Evolutionary conservation across 2,329 filamentous ascomycete species (phyloP).

Genomic region (Cercospora citrullina): DNA sequence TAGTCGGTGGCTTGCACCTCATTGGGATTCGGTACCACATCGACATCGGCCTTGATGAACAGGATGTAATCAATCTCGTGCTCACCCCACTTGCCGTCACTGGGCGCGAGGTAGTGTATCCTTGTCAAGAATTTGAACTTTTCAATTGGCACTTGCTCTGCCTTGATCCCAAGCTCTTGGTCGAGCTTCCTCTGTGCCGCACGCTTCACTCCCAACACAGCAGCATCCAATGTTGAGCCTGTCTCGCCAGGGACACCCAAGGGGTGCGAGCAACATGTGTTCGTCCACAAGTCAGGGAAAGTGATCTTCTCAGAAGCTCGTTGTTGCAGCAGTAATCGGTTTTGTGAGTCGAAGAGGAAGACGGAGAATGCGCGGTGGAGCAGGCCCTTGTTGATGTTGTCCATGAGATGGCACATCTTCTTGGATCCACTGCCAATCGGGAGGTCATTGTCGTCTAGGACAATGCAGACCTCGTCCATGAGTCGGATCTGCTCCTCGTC

Average conservation of each 20-base stretch:
- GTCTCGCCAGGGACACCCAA: conserved; percentile 90
- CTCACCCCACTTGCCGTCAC: conserved; percentile 97
- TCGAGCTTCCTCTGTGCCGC: conserved; percentile 91
- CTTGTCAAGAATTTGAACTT: conserved; percentile 91
- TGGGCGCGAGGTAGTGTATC: conserved; percentile 97
- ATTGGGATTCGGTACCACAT: conserved; percentile 78
- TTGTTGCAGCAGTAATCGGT: conserved; percentile 91
- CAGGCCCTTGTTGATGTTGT: conserved; percentile 94
- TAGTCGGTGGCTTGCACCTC: conserved; percentile 85
- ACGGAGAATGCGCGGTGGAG: conserved; percentile 97
- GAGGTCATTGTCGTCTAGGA: conserved; percentile 84
- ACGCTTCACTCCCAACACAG: conserved; percentile 81
- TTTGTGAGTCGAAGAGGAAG: conserved; percentile 94
- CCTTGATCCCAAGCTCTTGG: conserved; percentile 91
- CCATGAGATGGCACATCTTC: conserved; percentile 98
- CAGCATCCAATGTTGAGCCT: conserved; percentile 75
- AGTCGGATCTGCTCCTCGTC: conserved; percentile 96
- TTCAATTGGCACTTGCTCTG: conserved; percentile 83
- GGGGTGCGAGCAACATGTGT: conserved; percentile 98
- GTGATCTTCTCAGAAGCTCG: conserved; percentile 96
- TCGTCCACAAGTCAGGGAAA: conserved; percentile 99
- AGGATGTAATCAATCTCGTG: conserved; percentile 99
- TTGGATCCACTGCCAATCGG: conserved; percentile 97
- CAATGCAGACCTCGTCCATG: conserved; percentile 99
- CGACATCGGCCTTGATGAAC: conserved; percentile 93